These are phyloP conservation scores for Ogataea haglerorum DNA, from an alignment of 805 yeast genomes.

Conservation along the genomic window DNA sequence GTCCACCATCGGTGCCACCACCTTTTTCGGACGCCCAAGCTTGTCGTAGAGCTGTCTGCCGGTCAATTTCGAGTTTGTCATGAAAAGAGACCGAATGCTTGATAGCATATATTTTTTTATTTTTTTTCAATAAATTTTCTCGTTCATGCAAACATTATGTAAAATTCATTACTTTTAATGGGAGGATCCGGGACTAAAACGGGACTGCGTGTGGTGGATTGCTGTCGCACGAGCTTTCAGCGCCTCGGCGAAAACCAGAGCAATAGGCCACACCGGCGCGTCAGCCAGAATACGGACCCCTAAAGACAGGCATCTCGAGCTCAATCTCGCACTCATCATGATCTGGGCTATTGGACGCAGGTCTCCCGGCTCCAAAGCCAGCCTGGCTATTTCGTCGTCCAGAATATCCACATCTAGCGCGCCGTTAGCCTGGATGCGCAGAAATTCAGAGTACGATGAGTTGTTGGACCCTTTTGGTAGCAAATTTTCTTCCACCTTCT, in stretches of 20 bases:
- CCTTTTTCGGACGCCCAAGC: constrained; percentile 72
- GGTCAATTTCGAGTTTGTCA: constrained; percentile 26
- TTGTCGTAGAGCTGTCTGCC: constrained; percentile 72
- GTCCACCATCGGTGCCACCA: constrained; percentile 99
- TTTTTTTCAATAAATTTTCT: background rate
- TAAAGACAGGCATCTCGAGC: constrained; percentile 56
- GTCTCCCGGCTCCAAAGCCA: constrained; percentile 44
- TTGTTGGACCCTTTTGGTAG: constrained; percentile 49
- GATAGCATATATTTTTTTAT: constrained; percentile 1
- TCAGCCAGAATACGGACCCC: constrained; percentile 78
- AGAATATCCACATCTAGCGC: constrained; percentile 49
- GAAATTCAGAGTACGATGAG: constrained; percentile 54
- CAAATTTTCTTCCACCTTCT: constrained; percentile 57
- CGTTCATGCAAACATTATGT: constrained; percentile 1
- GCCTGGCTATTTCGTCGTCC: constrained; percentile 49
- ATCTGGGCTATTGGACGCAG: constrained; percentile 43
- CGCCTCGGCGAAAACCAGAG: constrained; percentile 76
- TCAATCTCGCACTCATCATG: constrained; percentile 47
- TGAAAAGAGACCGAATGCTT: constrained; percentile 3
- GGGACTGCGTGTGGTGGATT: constrained; percentile 27
- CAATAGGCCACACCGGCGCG: constrained; percentile 86
- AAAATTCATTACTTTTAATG: constrained; percentile 3
- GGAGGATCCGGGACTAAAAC: constrained; percentile 20
- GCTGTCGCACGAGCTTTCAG: constrained; percentile 59
- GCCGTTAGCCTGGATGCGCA: constrained; percentile 57